These are phyloP conservation scores for Ceriops tagal DNA, from an alignment of 345 rosid genomes.

Conservation along the genomic window DNA sequence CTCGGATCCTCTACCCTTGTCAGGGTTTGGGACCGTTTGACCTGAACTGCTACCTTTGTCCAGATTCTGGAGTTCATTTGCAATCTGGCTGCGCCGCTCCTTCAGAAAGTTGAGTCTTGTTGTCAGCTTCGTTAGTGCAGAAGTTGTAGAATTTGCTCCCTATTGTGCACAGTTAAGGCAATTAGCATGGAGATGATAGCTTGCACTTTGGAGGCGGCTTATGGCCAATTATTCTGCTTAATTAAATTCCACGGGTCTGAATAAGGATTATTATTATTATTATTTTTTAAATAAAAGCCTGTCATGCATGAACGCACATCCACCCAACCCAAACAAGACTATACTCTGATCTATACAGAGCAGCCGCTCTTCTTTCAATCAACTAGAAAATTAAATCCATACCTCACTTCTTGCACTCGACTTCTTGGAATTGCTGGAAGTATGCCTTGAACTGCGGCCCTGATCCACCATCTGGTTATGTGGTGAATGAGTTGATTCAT, in stretches of 20 bases:
- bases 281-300: no score
- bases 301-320: neutral
- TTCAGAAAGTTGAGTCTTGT: slow-evolving; percentile 75
- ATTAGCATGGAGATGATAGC: no score
- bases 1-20: slow-evolving; percentile 9
- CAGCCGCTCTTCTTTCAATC: neutral
- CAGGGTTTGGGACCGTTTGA: slow-evolving; percentile 18
- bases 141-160: slow-evolving; percentile 51
- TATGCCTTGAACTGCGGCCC: slow-evolving; percentile 31
- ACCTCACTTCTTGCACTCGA: slow-evolving; percentile 69
- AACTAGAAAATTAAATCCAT: slow-evolving; percentile 15
- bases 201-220: no score
- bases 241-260: neutral
- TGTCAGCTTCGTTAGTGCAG: slow-evolving; percentile 74
- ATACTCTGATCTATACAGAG: neutral
- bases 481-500: slow-evolving; percentile 31
- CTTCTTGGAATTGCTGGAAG: slow-evolving; percentile 46
- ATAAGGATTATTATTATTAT: neutral
- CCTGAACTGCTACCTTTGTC: slow-evolving; percentile 42
- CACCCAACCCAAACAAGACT: neutral
- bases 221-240: no score
- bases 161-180: slow-evolving; percentile 16
- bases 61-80: slow-evolving; percentile 51
- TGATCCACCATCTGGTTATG: slow-evolving; percentile 40
- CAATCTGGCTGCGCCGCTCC: slow-evolving; percentile 69